Evolutionary conservation across 2,329 filamentous ascomycete genomes (phyloP), one percentile per base, ranked within the genome.

Genomic region (Ophiosphaerella korrae): DNA sequence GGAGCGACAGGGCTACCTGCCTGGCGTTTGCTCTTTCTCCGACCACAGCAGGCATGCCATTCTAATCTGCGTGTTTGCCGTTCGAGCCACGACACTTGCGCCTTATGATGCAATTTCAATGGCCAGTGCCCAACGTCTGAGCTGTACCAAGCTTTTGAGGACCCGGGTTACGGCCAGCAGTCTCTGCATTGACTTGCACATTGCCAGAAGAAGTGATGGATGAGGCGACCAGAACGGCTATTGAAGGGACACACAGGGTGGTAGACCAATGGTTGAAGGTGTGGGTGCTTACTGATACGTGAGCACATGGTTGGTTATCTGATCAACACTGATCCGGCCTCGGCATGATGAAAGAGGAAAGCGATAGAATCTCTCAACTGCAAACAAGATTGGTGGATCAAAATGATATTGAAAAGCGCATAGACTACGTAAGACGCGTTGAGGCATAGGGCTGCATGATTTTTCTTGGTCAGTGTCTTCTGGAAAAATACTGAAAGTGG

Each of bases 251-350:
- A 41, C 33, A 18, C 21, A 42, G 5, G 23, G 33, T 33, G 33
- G 31, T 21, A 24, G 18, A 36, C 40, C 50, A 58, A 47, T 48
- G 18, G 39, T 29, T 16, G 36, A 23, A 21, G 5, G 16, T 18
- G 13, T 13, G 36, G 14, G 23, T 57, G 57, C 57, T 60, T 53
- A 57, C 36, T 60, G 57, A 55, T 59, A 42, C 42, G 48, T 18
- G 32, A 36, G 16, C 13, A 38, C 14, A 11, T 23, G 26, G 35
- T 57, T 47, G 42, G 50, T 24, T 57, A 50, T 44, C 33, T 29
- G 47, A 48, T 54, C 46, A 57, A 31, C 2, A 11, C 26, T 11
- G 5, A 29, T 29, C 26, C 26, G 7, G 26, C 26, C 5, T 33
- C 23, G 33, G 36, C 40, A 45, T 18, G 26, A 42, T 37, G 44